phyloP scores from a whole-genome alignment of 1,284 basidiomycete genomes.

The Ustilago bromivora region DNA sequence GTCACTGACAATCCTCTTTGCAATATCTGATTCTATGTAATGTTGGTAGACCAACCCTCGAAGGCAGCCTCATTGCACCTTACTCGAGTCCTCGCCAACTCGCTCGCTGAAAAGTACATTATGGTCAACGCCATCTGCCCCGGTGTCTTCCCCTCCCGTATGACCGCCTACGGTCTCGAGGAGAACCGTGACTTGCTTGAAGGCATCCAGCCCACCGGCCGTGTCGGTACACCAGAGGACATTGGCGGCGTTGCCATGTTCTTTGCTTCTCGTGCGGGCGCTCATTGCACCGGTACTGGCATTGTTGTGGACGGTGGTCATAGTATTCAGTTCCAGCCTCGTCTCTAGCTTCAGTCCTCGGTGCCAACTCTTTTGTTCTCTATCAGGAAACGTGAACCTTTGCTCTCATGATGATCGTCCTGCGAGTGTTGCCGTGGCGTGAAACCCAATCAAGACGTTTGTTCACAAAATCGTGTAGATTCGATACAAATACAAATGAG shows the following conservation, averaged over 20 bases:
- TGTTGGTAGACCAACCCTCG: slow-evolving; percentile 73
- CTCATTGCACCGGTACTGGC: slow-evolving; percentile 80
- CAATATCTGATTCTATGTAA: background rate
- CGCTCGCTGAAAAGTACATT: slow-evolving; percentile 73
- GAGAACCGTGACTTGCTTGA: slow-evolving; percentile 71
- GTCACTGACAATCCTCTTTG: slow-evolving; percentile 8
- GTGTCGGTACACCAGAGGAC: slow-evolving; percentile 78
- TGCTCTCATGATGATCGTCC: background rate
- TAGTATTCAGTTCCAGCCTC: slow-evolving; percentile 62
- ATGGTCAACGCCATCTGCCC: slow-evolving; percentile 85
- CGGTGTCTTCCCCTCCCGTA: slow-evolving; percentile 83
- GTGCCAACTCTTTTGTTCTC: too few relatives aligned
- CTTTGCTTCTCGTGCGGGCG: slow-evolving; percentile 78
- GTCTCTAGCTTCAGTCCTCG: slow-evolving; percentile 15
- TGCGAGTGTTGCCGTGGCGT: background rate
- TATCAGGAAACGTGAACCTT: background rate
- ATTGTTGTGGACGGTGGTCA: slow-evolving; percentile 78
- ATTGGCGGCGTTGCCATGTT: slow-evolving; percentile 82
- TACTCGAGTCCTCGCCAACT: slow-evolving; percentile 79
- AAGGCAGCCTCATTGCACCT: slow-evolving; percentile 83
- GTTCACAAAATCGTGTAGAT: background rate
- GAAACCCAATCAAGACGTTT: background rate
- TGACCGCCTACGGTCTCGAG: slow-evolving; percentile 81
- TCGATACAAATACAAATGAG: slow-evolving; percentile 28
- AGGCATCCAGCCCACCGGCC: slow-evolving; percentile 69